These are phyloP conservation scores for Jaenimonas drosophilae DNA, from an alignment of 208 protist genomes.

Conservation along the genomic window DNA sequence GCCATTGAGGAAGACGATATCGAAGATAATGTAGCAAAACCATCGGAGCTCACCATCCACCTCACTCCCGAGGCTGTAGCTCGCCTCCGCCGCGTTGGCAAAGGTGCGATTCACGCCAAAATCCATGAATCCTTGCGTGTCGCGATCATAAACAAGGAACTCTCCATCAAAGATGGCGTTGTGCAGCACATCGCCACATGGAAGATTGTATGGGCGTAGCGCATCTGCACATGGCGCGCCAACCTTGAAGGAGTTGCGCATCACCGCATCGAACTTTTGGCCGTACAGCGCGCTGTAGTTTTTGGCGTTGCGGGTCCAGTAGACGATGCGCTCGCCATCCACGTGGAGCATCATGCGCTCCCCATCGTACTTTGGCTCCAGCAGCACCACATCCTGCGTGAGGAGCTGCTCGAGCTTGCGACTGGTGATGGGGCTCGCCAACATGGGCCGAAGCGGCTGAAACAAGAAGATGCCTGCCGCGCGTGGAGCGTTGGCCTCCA, in stretches of 20 bases:
- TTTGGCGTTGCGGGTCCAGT: slow-evolving; percentile 47
- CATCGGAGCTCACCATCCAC: slow-evolving; percentile 10
- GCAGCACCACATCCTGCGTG: slow-evolving; percentile 4
- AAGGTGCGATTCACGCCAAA: slow-evolving; percentile 48
- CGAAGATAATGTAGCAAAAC: slow-evolving; percentile 49
- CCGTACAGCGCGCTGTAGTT: slow-evolving; percentile 57
- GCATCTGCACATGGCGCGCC: slow-evolving; percentile 2
- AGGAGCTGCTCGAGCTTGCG: slow-evolving; percentile 30
- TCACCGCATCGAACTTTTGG: slow-evolving; percentile 31
- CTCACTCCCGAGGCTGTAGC: too few relatives aligned
- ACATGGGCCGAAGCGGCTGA: slow-evolving; percentile 42
- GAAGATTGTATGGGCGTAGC: background rate
- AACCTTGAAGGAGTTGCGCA: slow-evolving; percentile 9
- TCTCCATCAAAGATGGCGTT: slow-evolving; percentile 56
- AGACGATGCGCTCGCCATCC: slow-evolving; percentile 14
- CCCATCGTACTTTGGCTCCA: slow-evolving; percentile 72
- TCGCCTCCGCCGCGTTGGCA: slow-evolving; percentile 4
- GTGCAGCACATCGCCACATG: background rate
- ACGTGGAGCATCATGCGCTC: slow-evolving; percentile 52
- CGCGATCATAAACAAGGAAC: slow-evolving; percentile 35
- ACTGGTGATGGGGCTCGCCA: slow-evolving; percentile 18
- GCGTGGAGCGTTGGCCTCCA: slow-evolving; percentile 6
- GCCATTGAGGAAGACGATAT: slow-evolving; percentile 41
- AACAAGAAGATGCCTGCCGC: slow-evolving; percentile 26
- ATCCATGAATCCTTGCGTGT: slow-evolving; percentile 14